A percentile compares a stretch with the other conserved stretches of the same genome.
Evolutionary conservation across 2,329 filamentous ascomycete species (phyloP).

Genomic region (Cordyceps cicadae): DNA sequence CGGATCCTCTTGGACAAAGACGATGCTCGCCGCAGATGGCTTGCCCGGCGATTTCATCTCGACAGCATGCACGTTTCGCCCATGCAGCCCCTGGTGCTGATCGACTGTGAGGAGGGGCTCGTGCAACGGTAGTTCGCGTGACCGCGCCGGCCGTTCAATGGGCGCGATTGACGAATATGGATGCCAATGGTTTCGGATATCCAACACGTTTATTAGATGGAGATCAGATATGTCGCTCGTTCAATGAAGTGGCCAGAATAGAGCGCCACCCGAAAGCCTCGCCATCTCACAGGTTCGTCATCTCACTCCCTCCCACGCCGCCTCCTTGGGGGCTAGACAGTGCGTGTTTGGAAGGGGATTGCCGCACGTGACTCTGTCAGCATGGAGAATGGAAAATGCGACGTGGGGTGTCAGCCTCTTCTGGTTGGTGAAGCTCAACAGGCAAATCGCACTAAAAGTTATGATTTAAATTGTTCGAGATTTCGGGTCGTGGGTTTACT

Average conservation of each 20-base stretch:
- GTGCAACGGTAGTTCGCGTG: background rate
- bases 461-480: background rate
- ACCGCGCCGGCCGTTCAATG: background rate
- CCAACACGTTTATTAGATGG: background rate
- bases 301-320: background rate
- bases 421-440: background rate
- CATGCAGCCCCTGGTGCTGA: background rate
- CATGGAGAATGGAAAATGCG: background rate
- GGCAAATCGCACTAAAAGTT: background rate
- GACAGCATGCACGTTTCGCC: background rate
- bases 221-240: background rate
- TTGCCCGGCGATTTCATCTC: constrained; percentile 2
- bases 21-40: background rate
- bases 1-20: constrained; percentile 5
- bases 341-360: background rate
- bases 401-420: background rate
- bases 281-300: background rate
- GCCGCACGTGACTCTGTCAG: constrained; percentile 1
- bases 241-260: background rate
- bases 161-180: background rate
- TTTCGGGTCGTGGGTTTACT: background rate
- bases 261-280: background rate
- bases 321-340: background rate
- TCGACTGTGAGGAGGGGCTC: background rate
- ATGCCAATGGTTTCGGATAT: background rate